These are phyloP conservation scores for Neofusicoccum laricinum DNA, from an alignment of 2,329 filamentous ascomycete genomes.

Conservation along the genomic window DNA sequence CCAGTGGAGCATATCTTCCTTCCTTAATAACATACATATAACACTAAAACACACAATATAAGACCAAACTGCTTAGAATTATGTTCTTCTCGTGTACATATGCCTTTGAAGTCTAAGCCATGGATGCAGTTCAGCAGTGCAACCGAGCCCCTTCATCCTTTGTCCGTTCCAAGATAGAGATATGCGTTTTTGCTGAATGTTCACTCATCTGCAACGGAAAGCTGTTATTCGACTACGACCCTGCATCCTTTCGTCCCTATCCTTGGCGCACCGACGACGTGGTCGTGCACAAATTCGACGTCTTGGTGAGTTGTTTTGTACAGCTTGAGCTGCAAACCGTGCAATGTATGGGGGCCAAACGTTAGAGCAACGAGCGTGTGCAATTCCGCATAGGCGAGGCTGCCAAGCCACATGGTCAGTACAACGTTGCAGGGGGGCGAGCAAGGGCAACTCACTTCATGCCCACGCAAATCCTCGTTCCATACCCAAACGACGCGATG, in stretches of 20 bases:
- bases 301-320: constrained; percentile 15
- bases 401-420: not conserved
- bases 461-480: constrained; percentile 64
- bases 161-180: too few species aligned
- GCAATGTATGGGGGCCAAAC: not conserved
- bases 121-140: too few species aligned
- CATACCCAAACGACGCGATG: constrained; percentile 65
- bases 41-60: not conserved
- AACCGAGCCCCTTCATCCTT: too few species aligned
- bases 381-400: constrained; percentile 17
- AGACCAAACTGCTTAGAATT: too few species aligned
- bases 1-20: too few species aligned
- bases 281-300: constrained; percentile 16
- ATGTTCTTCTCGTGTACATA: too few species aligned
- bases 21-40: not conserved
- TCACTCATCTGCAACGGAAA: too few species aligned
- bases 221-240: not conserved
- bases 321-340: constrained; percentile 16
- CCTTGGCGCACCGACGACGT: not conserved
- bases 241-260: not conserved
- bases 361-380: constrained; percentile 14
- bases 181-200: too few species aligned
- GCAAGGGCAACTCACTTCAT: constrained; percentile 56
- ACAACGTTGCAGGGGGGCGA: not conserved
- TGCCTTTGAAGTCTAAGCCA: too few species aligned